Conservation (phyloP, 768 basidiomycete genomes). For the Omphalotus guepiniiformis region DNA sequence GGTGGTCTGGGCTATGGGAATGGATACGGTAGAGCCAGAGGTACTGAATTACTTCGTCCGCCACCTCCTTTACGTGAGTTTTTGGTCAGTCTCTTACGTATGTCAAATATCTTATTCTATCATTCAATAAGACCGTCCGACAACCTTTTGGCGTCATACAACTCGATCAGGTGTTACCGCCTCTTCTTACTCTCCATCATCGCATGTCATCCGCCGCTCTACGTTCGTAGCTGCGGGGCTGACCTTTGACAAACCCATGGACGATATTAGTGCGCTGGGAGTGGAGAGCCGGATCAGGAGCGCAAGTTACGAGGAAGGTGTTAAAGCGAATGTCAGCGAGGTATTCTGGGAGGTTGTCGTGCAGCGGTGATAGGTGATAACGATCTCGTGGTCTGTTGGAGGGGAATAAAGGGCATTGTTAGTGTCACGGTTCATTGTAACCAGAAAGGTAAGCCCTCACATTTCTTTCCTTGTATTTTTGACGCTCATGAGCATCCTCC, state of each 20-base stretch:
- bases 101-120: slow-evolving; percentile 2
- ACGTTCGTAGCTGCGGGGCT: slow-evolving; percentile 80
- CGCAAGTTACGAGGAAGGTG: slow-evolving; percentile 4
- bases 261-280: slow-evolving; percentile 58
- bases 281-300: slow-evolving; percentile 51
- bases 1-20: slow-evolving; percentile 23
- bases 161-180: slow-evolving; percentile 66
- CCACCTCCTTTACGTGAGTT: slow-evolving; percentile 61
- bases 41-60: slow-evolving; percentile 51
- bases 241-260: slow-evolving; percentile 53
- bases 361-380: slow-evolving; percentile 1
- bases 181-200: slow-evolving; percentile 69
- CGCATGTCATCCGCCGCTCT: slow-evolving; percentile 69
- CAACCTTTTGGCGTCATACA: slow-evolving; percentile 77
- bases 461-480: background rate
- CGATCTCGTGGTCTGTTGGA: background rate
- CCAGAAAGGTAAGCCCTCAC: background rate
- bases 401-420: too few species aligned
- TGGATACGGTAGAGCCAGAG: slow-evolving; percentile 23
- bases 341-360: slow-evolving; percentile 11
- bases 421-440: background rate
- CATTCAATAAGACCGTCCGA: slow-evolving; percentile 59
- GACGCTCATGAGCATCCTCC: background rate
- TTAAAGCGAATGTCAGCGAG: slow-evolving; percentile 3
- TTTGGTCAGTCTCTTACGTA: background rate